A percentile compares a stretch with the other conserved stretches of the same genome.
phyloP scores from a whole-genome alignment of 2,329 filamentous ascomycete species.

The Claviceps pusilla region DNA sequence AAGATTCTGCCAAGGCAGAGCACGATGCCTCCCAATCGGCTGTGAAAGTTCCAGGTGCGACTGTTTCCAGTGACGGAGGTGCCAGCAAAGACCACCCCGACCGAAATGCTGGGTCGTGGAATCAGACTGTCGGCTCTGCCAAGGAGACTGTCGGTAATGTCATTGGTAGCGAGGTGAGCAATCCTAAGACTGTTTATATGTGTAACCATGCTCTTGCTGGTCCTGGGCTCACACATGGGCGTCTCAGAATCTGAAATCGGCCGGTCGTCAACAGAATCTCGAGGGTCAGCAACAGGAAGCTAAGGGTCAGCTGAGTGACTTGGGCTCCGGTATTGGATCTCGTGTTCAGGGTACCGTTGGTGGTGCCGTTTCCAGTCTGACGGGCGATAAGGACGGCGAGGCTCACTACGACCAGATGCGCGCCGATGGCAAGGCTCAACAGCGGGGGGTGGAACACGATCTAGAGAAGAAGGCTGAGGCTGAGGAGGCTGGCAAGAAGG shows the following conservation, averaged over 20 bases:
- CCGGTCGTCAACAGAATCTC: conserved; percentile 64
- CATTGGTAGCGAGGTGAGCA: conserved; percentile 52
- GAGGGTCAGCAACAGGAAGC: conserved; percentile 72
- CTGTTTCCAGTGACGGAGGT: conserved; percentile 54
- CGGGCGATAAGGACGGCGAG: conserved; percentile 53
- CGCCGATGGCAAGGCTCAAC: conserved; percentile 68
- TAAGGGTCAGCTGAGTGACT: conserved; percentile 63
- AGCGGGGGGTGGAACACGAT: conserved; percentile 71
- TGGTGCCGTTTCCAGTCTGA: conserved; percentile 53
- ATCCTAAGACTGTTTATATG: neutral
- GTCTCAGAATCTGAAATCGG: conserved; percentile 47
- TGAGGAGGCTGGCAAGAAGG: conserved; percentile 3
- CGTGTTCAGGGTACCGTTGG: conserved; percentile 60
- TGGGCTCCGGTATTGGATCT: conserved; percentile 47
- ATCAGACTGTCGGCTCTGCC: conserved; percentile 75
- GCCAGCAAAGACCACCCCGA: conserved; percentile 57
- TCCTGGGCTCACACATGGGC: conserved; percentile 2
- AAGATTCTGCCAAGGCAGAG: conserved; percentile 51
- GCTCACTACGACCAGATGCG: conserved; percentile 53
- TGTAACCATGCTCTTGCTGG: neutral
- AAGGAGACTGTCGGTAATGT: conserved; percentile 71
- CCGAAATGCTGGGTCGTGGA: conserved; percentile 59
- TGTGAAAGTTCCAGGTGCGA: conserved; percentile 57
- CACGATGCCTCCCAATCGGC: conserved; percentile 62
- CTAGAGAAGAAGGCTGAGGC: conserved; percentile 56